Conservation (phyloP, 2,329 filamentous ascomycete species). For the Akanthomyces lecanii region DNA sequence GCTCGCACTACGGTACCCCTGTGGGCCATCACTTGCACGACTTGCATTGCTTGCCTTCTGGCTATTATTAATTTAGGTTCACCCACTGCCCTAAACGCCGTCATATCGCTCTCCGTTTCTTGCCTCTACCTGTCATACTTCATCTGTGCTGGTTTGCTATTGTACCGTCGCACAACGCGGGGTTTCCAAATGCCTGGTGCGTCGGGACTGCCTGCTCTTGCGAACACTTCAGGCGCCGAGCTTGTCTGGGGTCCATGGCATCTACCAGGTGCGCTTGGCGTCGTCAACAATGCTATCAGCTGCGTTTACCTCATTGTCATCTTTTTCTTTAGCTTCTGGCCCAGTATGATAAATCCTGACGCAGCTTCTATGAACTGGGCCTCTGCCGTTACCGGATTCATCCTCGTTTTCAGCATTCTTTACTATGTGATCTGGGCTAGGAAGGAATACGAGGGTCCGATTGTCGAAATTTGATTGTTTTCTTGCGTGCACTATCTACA, state of each 20-base stretch:
- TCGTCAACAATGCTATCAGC: slow-evolving; percentile 50
- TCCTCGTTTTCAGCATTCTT: slow-evolving; percentile 39
- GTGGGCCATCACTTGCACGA: slow-evolving; percentile 27
- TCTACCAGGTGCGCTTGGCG: slow-evolving; percentile 46
- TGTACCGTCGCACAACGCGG: slow-evolving; percentile 29
- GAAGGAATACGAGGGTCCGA: slow-evolving; percentile 44
- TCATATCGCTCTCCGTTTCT: slow-evolving; percentile 29
- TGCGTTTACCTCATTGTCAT: slow-evolving; percentile 50
- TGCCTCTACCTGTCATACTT: slow-evolving; percentile 31
- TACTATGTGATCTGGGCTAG: slow-evolving; percentile 43
- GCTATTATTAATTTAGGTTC: slow-evolving; percentile 33
- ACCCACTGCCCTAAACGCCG: slow-evolving; percentile 27
- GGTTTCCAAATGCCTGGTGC: slow-evolving; percentile 26
- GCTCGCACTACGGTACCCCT: slow-evolving; percentile 27
- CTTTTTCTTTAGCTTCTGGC: slow-evolving; percentile 55
- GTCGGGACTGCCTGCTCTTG: slow-evolving; percentile 26
- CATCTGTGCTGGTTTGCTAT: slow-evolving; percentile 27
- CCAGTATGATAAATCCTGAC: slow-evolving; percentile 16
- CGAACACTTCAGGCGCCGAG: slow-evolving; percentile 27
- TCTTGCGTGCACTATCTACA: neutral
- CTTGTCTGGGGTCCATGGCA: slow-evolving; percentile 53
- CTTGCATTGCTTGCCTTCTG: slow-evolving; percentile 27
- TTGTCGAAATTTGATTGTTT: slow-evolving; percentile 24
- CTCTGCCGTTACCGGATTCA: slow-evolving; percentile 9
- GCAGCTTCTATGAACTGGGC: slow-evolving; percentile 7